phyloP scores from a whole-genome alignment of 805 yeast species.

The Wickerhamomyces pijperi region DNA sequence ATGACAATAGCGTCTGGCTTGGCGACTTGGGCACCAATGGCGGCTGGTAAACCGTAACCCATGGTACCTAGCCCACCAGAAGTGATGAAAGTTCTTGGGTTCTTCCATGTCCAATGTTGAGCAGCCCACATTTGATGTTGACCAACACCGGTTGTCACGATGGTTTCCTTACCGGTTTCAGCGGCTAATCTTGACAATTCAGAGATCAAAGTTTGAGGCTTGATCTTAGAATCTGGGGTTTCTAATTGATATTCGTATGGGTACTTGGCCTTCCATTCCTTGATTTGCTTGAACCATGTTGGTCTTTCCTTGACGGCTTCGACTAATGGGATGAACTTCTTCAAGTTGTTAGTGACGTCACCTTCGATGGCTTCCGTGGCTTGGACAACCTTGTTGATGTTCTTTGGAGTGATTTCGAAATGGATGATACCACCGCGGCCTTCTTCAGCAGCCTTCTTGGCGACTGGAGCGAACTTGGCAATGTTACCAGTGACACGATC shows the following conservation, averaged over 20 bases:
- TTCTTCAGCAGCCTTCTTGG: conserved; percentile 79
- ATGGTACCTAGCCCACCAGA: conserved; percentile 98
- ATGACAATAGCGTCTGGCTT: conserved; percentile 90
- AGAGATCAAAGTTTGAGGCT: conserved; percentile 84
- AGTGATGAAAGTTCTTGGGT: conserved; percentile 90
- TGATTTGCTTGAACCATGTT: conserved; percentile 68
- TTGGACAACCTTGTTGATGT: conserved; percentile 93
- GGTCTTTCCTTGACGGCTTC: conserved; percentile 54
- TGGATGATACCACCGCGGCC: conserved; percentile 93
- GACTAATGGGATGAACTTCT: conserved; percentile 60
- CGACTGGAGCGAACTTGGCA: conserved; percentile 85
- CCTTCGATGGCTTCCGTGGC: conserved; percentile 97
- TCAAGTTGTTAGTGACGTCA: conserved; percentile 76
- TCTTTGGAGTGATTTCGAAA: conserved; percentile 92
- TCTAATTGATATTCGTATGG: conserved; percentile 79
- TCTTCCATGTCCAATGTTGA: conserved; percentile 89
- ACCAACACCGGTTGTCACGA: conserved; percentile 96
- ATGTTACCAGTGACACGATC: conserved; percentile 93
- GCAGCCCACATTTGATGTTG: conserved; percentile 99
- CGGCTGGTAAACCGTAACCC: conserved; percentile 97
- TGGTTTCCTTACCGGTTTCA: conserved; percentile 57
- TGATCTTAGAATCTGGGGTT: conserved; percentile 68
- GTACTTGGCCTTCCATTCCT: conserved; percentile 75
- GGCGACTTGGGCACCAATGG: conserved; percentile 97
- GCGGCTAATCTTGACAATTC: conserved; percentile 67